Evolutionary conservation across 441 rosid genomes (phyloP).

Genomic region (Hura crepitans): DNA sequence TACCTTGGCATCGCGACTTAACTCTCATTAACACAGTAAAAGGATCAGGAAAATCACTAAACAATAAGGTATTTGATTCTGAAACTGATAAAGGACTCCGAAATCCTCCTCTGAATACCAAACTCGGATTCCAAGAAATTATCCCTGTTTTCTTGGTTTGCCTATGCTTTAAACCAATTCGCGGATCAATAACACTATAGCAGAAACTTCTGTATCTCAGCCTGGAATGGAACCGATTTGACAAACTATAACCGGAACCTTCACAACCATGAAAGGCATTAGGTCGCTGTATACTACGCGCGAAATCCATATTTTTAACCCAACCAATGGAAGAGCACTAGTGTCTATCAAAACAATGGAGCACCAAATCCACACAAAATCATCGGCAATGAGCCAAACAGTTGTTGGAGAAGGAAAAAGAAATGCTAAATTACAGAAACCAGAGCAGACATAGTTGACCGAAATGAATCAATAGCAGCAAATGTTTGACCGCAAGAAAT

Average conservation of each 20-base stretch:
- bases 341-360: slow-evolving; percentile 7
- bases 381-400: slow-evolving; percentile 40
- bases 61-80: slow-evolving; percentile 26
- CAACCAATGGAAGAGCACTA: slow-evolving; percentile 3
- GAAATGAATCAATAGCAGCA: slow-evolving; percentile 5
- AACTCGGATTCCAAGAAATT: slow-evolving; percentile 30
- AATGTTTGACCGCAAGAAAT: background rate
- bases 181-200: slow-evolving; percentile 30
- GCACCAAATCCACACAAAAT: slow-evolving; percentile 27
- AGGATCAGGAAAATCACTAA: slow-evolving; percentile 28
- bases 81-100: slow-evolving; percentile 25
- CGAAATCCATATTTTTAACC: slow-evolving; percentile 48
- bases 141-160: slow-evolving; percentile 29
- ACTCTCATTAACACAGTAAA: slow-evolving; percentile 33
- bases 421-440: background rate
- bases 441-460: slow-evolving; percentile 1
- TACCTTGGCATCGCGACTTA: slow-evolving; percentile 47
- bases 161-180: slow-evolving; percentile 29
- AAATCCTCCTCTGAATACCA: slow-evolving; percentile 30
- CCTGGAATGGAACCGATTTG: slow-evolving; percentile 33
- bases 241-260: slow-evolving; percentile 28
- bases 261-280: slow-evolving; percentile 35
- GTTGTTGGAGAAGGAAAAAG: slow-evolving; percentile 32
- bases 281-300: slow-evolving; percentile 42
- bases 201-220: slow-evolving; percentile 38